phyloP scores from a whole-genome alignment of 2,329 filamentous ascomycete species.

The Cladosporium sp. region DNA sequence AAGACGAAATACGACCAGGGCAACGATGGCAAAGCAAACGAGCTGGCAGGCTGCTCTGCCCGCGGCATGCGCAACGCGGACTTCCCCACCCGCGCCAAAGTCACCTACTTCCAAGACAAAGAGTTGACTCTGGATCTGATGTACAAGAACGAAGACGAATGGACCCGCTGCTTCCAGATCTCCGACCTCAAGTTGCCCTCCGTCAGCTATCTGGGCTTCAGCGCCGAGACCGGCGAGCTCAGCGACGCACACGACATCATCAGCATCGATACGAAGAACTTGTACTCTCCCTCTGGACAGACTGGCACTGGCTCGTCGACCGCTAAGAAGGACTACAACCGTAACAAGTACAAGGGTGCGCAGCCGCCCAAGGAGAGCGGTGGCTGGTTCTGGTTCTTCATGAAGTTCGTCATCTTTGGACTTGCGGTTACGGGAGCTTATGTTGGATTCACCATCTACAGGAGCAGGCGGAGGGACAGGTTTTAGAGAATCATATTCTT shows the following conservation, averaged over 20 bases:
- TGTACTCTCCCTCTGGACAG: conserved; percentile 63
- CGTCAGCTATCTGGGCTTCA: conserved; percentile 62
- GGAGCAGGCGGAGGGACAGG: conserved; percentile 50
- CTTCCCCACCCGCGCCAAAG: conserved; percentile 75
- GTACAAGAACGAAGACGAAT: conserved; percentile 86
- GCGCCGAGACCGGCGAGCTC: conserved; percentile 89
- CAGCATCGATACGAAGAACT: conserved; percentile 76
- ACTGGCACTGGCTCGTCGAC: conserved; percentile 23
- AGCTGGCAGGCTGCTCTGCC: conserved; percentile 91
- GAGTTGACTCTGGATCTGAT: conserved; percentile 84
- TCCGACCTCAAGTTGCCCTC: conserved; percentile 68
- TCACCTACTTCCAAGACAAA: conserved; percentile 98
- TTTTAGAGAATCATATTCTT: conserved; percentile 32
- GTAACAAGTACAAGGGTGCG: conserved; percentile 40
- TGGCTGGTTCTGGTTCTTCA: conserved; percentile 67
- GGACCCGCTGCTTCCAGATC: conserved; percentile 82
- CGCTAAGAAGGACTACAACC: conserved; percentile 37
- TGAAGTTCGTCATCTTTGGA: conserved; percentile 78
- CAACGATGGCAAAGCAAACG: conserved; percentile 88
- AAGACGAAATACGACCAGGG: conserved; percentile 85
- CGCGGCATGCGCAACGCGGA: conserved; percentile 76
- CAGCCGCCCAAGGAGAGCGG: conserved; percentile 44
- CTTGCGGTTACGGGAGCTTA: conserved; percentile 69
- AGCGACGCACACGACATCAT: conserved; percentile 98
- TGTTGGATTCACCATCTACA: conserved; percentile 79